Evolutionary conservation across 225 moss, liverwort and hornwort genomes (phyloP), one percentile per base, ranked within the genome.

Genomic region (Asterella californica): DNA sequence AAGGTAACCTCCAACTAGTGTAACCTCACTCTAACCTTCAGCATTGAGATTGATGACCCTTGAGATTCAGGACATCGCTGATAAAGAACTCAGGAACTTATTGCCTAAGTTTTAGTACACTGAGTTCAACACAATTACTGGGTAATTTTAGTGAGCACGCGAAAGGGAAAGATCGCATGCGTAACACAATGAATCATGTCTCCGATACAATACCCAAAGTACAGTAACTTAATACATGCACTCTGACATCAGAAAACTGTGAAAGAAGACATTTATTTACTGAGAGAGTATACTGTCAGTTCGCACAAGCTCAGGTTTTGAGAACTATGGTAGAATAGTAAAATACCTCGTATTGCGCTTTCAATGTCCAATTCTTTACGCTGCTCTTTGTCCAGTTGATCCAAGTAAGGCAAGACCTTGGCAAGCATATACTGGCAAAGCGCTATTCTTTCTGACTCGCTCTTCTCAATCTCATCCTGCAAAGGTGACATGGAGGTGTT

Each of bases 371-470:
- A 83, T 78, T 96, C 95, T 79, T 77, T 81, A 47, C 85, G 81
- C 87, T 96, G 95, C 86, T 96, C 93, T 76, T 90, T 78, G 57
- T 92, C 89, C 76, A 96, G 81, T 57, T 85, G 85, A 84, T 83
- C 85, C 46, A 96, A 83, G 84, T 90, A 90, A 52, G 95, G 89
- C 10, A 90, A 72, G 48, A 91, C 78, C 55, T 89, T 93, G 75
- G 83, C 62, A 72, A 96, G 85, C 76, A 89, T 80, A 66, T 91
- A 96, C 46, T 87, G 83, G 53, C 86, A 85, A 36, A 90, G 79
- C 34, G 82, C 82, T 74, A 79, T 89, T 36, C 72, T 91, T 60
- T 84, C 87, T 57, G 83, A 84, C 27, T 89, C 89, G 68, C 89
- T 79, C 69, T 83, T 84, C 29, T 82, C 78, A 59, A 85, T 77